A percentile compares a stretch with the other conserved stretches of the same genome.
phyloP scores from a whole-genome alignment of 225 moss, liverwort and hornwort genomes.

The Marchantia paleacea region DNA sequence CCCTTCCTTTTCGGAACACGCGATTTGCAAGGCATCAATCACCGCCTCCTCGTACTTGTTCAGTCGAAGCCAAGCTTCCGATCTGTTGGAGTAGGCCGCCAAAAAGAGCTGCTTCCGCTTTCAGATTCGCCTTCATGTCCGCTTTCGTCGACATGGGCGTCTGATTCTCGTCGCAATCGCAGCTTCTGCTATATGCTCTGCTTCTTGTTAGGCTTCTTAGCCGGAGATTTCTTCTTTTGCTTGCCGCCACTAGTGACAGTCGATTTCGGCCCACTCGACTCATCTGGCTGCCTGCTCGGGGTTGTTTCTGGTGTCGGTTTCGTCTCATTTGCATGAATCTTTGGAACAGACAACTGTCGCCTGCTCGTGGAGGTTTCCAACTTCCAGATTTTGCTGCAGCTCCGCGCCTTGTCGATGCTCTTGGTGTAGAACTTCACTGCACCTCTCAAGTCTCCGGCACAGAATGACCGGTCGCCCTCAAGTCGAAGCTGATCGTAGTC shows the following conservation, averaged over 20 bases:
- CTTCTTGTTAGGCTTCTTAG: conserved; percentile 26
- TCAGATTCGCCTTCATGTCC: conserved; percentile 8
- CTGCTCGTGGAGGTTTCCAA: conserved; percentile 3
- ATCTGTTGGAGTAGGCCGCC: conserved; percentile 40
- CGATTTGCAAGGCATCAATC: conserved; percentile 32
- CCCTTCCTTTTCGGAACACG: conserved; percentile 29
- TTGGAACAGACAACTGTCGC: neutral
- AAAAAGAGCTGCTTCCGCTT: conserved; percentile 23
- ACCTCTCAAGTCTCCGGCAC: conserved; percentile 24
- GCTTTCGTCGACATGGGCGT: neutral
- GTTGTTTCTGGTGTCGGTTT: no score
- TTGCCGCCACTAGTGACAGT: no score
- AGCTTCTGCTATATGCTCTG: conserved; percentile 9
- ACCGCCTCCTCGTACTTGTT: conserved; percentile 27
- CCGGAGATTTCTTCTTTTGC: neutral
- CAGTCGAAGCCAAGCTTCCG: conserved; percentile 39
- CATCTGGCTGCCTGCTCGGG: neutral
- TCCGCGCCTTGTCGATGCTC: conserved; percentile 26
- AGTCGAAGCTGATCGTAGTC: conserved; percentile 28
- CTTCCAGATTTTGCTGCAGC: conserved; percentile 22
- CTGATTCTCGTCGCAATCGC: conserved; percentile 11
- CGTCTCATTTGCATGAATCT: neutral
- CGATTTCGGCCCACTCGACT: neutral
- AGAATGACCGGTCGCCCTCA: conserved; percentile 32
- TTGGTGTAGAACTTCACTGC: conserved; percentile 25